These are phyloP conservation scores for Globisporangium recalcitrans DNA, from an alignment of 352 stramenopile species.

Conservation along the genomic window DNA sequence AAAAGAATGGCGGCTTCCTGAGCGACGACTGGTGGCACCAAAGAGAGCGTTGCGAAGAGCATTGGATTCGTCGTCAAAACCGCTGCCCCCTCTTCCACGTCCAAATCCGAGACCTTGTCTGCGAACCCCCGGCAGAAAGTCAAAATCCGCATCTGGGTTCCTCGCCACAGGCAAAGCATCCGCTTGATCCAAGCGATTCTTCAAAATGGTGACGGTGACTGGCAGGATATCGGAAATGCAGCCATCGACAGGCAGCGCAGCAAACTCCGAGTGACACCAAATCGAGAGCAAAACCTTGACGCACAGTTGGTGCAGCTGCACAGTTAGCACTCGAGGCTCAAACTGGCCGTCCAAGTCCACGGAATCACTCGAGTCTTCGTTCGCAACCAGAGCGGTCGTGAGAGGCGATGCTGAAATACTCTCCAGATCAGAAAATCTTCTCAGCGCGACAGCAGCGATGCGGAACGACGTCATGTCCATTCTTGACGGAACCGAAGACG, in stretches of 20 bases:
- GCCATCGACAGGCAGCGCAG: constrained; percentile 33
- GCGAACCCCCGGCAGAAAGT: constrained; percentile 22
- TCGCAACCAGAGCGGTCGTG: constrained; percentile 51
- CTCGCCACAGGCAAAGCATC: constrained; percentile 14
- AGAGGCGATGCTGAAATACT: constrained; percentile 55
- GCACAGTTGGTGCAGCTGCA: constrained; percentile 61
- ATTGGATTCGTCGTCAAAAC: constrained; percentile 38
- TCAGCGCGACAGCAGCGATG: constrained; percentile 53
- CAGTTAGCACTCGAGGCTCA: constrained; percentile 41
- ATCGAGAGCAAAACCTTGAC: constrained; percentile 47
- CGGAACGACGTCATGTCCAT: constrained; percentile 69
- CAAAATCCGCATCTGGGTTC: constrained; percentile 24
- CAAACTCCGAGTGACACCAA: constrained; percentile 56
- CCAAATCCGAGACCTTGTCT: constrained; percentile 33
- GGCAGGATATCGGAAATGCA: constrained; percentile 62
- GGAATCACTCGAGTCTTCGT: constrained; percentile 33
- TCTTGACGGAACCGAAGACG: constrained; percentile 23
- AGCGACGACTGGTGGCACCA: constrained; percentile 20
- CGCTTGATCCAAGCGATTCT: constrained; percentile 58
- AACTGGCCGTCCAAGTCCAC: constrained; percentile 27
- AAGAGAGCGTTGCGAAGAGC: constrained; percentile 50
- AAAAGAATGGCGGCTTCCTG: constrained; percentile 58
- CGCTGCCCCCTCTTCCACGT: constrained; percentile 18
- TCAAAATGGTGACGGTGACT: constrained; percentile 67
- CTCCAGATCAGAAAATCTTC: constrained; percentile 64